phyloP scores from a whole-genome alignment of 345 rosid genomes.

The Clausena lansium region DNA sequence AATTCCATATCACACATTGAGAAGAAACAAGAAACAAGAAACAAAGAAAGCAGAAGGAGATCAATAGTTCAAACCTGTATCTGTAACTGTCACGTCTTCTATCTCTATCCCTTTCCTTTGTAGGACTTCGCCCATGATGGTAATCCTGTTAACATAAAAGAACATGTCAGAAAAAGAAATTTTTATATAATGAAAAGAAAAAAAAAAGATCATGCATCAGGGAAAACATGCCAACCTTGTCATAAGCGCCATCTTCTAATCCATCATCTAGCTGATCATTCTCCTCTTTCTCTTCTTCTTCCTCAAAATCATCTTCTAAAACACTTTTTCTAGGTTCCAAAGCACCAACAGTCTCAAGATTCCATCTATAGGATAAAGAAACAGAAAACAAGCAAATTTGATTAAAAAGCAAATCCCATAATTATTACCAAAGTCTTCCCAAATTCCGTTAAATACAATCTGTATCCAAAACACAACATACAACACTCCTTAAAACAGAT shows the following conservation, averaged over 20 bases:
- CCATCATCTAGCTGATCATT: slow-evolving; percentile 58
- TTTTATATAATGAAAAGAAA: neutral
- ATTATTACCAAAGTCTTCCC: neutral
- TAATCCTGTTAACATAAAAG: slow-evolving; percentile 52
- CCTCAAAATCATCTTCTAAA: slow-evolving; percentile 94
- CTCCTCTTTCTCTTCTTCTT: slow-evolving; percentile 94
- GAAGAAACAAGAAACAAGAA: neutral
- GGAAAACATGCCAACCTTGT: slow-evolving; percentile 45
- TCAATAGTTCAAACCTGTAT: slow-evolving; percentile 48
- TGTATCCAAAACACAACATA: neutral
- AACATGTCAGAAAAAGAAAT: slow-evolving; percentile 1
- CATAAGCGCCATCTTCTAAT: slow-evolving; percentile 50
- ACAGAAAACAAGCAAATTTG: neutral
- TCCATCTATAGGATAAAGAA: slow-evolving; percentile 49
- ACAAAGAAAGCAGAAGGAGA: neutral
- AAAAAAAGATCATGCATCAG: neutral
- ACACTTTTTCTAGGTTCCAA: slow-evolving; percentile 89
- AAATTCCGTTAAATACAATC: neutral
- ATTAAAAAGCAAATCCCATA: neutral
- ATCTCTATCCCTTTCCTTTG: slow-evolving; percentile 80
- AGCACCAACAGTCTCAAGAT: slow-evolving; percentile 62
- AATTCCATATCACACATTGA: neutral
- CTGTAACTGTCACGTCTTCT: slow-evolving; percentile 68
- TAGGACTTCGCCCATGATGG: slow-evolving; percentile 72
- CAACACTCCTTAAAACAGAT: neutral